A percentile compares a stretch with the other conserved stretches of the same genome.
These are phyloP conservation scores for Trapa incisa DNA, from an alignment of 345 rosid species.

Conservation along the genomic window DNA sequence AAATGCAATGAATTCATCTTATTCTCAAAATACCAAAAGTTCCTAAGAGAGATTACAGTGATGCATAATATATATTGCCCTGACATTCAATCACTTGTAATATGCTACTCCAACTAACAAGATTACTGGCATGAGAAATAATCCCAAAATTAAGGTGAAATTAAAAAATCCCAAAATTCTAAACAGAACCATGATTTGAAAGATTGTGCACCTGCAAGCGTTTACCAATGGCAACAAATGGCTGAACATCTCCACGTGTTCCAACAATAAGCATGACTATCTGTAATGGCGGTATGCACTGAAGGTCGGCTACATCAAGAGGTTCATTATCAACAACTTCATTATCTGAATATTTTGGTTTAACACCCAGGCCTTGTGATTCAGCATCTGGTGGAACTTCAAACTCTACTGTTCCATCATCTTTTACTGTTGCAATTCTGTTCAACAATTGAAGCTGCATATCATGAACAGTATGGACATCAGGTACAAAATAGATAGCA, in stretches of 20 bases:
- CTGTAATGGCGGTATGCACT: constrained; percentile 61
- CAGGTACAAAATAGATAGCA: neutral
- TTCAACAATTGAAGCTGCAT: constrained; percentile 73
- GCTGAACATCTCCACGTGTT: constrained; percentile 88
- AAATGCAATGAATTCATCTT: neutral
- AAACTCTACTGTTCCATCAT: constrained; percentile 92
- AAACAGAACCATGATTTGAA: neutral
- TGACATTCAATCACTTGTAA: neutral
- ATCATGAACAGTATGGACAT: constrained; percentile 15
- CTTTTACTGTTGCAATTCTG: constrained; percentile 88
- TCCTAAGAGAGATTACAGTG: neutral
- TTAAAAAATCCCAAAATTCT: neutral
- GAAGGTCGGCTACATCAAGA: constrained; percentile 50
- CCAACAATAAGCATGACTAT: constrained; percentile 60
- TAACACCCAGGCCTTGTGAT: constrained; percentile 28
- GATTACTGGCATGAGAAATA: neutral
- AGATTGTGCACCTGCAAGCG: constrained; percentile 47
- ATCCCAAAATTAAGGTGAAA: neutral
- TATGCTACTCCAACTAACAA: neutral
- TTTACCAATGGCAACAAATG: constrained; percentile 79
- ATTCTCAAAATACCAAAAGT: neutral
- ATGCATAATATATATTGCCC: neutral
- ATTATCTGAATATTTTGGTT: constrained; percentile 19
- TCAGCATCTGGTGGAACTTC: constrained; percentile 75
- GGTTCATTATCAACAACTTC: constrained; percentile 45